Base-by-base conservation (phyloP, 202 grass and related monocot genomes). In the Musa balbisiana region DNA sequence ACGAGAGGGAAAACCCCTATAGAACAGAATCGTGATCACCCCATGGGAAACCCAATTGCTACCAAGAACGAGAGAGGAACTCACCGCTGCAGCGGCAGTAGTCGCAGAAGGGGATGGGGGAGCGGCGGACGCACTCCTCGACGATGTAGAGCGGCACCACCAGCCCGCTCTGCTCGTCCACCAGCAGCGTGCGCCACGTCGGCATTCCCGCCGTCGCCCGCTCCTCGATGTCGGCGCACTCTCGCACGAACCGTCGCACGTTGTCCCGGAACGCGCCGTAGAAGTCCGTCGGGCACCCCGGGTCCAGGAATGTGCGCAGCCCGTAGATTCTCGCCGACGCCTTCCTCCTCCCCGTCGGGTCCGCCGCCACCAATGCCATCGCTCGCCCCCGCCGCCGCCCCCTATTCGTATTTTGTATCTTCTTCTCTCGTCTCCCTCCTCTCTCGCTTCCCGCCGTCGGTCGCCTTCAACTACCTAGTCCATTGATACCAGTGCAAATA, bases 191-290 rank as follows among this genome's bases (percentile, higher is more conserved):
- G 15, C 75, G 52, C 85, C 94, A 89, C 69, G 88, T 83, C 53
- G 82, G 69, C 67, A 68, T 29, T 52, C 76, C 84, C n/a, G 66
- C 62, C 5, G 51, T 67, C 43, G 43, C 53, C 25, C 60, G 75
- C 22, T 64, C 26, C 62, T 80, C 63, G 19, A 73, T 68, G 50
- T 55, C 81, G 76, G 76, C 88, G 81, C 83, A 87, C 76, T 80
- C 77, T 50, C 56, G 74, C 23, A 98, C 33, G 9, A 98, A 86
- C 24, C 73, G 78, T 85, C 81, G 83, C 25, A 93, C 83, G 75
- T 94, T 98, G 80, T 94, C 91, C 84, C 94, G 79, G 85, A 98
- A 98, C 59, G 94, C 85, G 49, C 88, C 87, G 74, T 76, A 51
- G 55, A 92, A 85, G 22, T 64, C 33, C 62, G 78, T 67, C 17